Base-by-base conservation (phyloP, 164 flowering plant genomes). In the Nymphaea thermarum region DNA sequence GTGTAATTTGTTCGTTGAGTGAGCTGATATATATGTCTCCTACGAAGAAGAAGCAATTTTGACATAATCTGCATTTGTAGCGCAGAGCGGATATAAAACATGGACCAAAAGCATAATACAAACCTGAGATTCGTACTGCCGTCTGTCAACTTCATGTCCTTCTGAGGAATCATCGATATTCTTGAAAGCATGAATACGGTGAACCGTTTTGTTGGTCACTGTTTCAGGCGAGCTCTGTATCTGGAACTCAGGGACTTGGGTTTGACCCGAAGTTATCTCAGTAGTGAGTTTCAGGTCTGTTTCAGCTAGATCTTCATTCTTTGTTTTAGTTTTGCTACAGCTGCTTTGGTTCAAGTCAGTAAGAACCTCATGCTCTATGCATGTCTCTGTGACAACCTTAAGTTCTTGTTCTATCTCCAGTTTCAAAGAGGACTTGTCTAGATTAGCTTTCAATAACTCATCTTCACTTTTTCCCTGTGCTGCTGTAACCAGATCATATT, bases 41-140 rank as follows among this genome's bases (percentile, higher is more conserved):
- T 51, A 10, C 57, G 12, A 8, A 4, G 14, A 5, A 8, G 15
- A 51, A 51, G 36, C 36, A 25, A 25, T 25, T 25, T 25, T 25
- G 36, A 25, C 36, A 25, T 25, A 25, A 25, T 25, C 36, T 25
- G 36, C 36, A 25, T 25, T 25, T 25, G 36, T 25, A 25, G 36
- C 36, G 36, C 36, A 25, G 36, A 25, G 36, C 36, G 36, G 36
- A 25, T 25, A 25, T 25, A 25, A 25, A 25, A 1, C 15, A 15
- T 51, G 14, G 14, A 25, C 8, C 57, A 5, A 51, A 15, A 51
- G 3, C 57, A 51, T 8, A 3, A 51, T 8, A 15, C 57, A 51
- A 51, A 90, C 98, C 94, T 86, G 88, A 68, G 86, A 76, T 70
- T 88, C 87, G 66, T 88, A 76, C 25, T 62, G 78, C 65, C 87